Percentiles rank a stretch among this genome's conserved stretches.
Conservation (phyloP, 2,329 filamentous ascomycete species). For the Botrytis hyacinthi region DNA sequence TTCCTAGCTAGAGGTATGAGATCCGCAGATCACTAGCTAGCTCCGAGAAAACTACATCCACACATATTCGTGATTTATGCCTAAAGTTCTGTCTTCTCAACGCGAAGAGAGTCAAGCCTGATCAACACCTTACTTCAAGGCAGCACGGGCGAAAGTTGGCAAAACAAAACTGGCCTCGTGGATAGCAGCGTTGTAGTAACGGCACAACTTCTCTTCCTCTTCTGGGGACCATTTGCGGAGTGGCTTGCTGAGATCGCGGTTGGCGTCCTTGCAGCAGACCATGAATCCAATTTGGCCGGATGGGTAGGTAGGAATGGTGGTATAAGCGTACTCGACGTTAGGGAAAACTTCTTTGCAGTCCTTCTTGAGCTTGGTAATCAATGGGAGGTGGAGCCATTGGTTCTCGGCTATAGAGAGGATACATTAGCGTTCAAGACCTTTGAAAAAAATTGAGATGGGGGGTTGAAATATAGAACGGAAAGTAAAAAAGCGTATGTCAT, state of each 20-base stretch:
- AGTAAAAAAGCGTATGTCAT: slow-evolving; percentile 17
- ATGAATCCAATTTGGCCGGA: slow-evolving; percentile 99
- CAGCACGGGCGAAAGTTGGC: slow-evolving; percentile 88
- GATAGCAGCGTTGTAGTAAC: slow-evolving; percentile 96
- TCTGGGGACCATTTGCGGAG: slow-evolving; percentile 76
- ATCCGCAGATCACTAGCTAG: not conserved
- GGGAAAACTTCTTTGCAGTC: slow-evolving; percentile 97
- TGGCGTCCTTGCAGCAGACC: slow-evolving; percentile 96
- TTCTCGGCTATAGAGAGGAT: slow-evolving; percentile 71
- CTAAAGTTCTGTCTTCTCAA: not conserved
- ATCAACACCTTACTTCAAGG: slow-evolving; percentile 49
- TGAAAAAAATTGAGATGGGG: slow-evolving; percentile 23
- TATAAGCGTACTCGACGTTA: slow-evolving; percentile 97
- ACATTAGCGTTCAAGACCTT: slow-evolving; percentile 21
- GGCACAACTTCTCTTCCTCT: slow-evolving; percentile 90
- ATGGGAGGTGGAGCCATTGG: slow-evolving; percentile 95
- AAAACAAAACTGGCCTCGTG: slow-evolving; percentile 93
- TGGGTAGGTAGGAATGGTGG: slow-evolving; percentile 98
- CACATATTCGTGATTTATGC: not conserved
- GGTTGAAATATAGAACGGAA: not conserved
- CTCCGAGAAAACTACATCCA: not conserved
- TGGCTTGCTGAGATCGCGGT: slow-evolving; percentile 79
- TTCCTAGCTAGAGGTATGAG: not conserved
- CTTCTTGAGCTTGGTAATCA: slow-evolving; percentile 95
- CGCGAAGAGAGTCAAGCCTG: not conserved